Evolutionary conservation across 2,329 filamentous ascomycete genomes (phyloP), one percentile per base, ranked within the genome.

Genomic region (Sclerotinia glacialis): DNA sequence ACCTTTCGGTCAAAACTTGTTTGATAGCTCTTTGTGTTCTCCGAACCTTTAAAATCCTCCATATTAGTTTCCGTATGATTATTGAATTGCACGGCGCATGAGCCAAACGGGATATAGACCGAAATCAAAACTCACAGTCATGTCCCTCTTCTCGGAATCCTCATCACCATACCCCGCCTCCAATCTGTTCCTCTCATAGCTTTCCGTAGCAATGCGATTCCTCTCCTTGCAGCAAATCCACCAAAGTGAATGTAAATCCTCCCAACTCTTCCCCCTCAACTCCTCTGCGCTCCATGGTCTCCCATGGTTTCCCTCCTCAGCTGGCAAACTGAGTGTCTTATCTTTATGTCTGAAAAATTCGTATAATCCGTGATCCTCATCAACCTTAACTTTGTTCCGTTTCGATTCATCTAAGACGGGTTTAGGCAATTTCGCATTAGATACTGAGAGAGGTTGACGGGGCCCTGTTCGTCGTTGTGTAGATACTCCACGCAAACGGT

Each of bases 151-250:
- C 26, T 82, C 79, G 53, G 85, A 82, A 80, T 96, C 91, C 54
- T 80, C 81, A 34, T 88, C 84, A 71, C 94, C 94, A 74, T 90
- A 95, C 37, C 89, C 87, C 59, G 91, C 83, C 71, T 89, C 82
- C 65, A 90, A 76, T 72, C 89, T 85, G 40, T 81, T 76, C 73
- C 91, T 84, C 81, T 96, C 92, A 67, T 83, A 78, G 64, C 83
- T 83, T 72, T 89, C 88, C 40, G 96, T 98, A n/a, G 87, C 83
- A 72, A 98, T 86, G 72, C 91, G 86, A 79, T 99, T 99, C 74
- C 91, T 84, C 81, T 99, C 95, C 80, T 91, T 93, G 68, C 90
- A 85, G 77, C 95, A 98, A 65, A 93, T 86, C 92, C 93, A 99
- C 93, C 94, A 99, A 75, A 99, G 83, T 69, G 83, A 82, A 78